phyloP scores from a whole-genome alignment of 225 moss, liverwort and hornwort genomes.

The Pseudisothecium myosuroides region DNA sequence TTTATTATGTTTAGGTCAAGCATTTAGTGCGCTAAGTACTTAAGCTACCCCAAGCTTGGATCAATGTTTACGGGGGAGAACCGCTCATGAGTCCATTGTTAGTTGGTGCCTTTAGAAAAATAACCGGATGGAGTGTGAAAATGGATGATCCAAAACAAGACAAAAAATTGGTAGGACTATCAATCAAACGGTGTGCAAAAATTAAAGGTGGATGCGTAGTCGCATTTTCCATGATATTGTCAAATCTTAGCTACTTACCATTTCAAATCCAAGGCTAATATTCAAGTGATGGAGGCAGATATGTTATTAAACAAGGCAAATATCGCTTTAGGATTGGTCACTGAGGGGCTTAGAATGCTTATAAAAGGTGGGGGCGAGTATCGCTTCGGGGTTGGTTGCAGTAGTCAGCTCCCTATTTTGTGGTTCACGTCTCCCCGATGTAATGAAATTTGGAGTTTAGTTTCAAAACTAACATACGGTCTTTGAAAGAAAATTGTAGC shows the following conservation, averaged over 20 bases:
- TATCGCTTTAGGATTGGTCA: accelerated
- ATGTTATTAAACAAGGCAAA: accelerated
- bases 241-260: accelerated
- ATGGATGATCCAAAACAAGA: background rate
- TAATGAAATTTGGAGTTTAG: background rate
- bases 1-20: background rate
- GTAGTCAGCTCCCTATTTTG: accelerated
- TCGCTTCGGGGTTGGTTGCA: background rate
- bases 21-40: accelerated
- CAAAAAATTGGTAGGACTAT: background rate
- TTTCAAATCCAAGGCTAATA: background rate
- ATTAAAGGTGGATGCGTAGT: background rate
- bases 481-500: background rate
- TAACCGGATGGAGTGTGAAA: accelerated
- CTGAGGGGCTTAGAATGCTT: background rate
- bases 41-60: accelerated
- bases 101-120: accelerated
- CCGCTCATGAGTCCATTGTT: accelerated
- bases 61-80: background rate
- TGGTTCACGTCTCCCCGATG: accelerated
- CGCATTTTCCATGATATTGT: accelerated
- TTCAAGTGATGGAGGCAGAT: accelerated
- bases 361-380: accelerated
- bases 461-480: accelerated
- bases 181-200: accelerated